Evolutionary conservation across 169 alveolate genomes (phyloP).

Genomic region (Cyclospora cayetanensis): DNA sequence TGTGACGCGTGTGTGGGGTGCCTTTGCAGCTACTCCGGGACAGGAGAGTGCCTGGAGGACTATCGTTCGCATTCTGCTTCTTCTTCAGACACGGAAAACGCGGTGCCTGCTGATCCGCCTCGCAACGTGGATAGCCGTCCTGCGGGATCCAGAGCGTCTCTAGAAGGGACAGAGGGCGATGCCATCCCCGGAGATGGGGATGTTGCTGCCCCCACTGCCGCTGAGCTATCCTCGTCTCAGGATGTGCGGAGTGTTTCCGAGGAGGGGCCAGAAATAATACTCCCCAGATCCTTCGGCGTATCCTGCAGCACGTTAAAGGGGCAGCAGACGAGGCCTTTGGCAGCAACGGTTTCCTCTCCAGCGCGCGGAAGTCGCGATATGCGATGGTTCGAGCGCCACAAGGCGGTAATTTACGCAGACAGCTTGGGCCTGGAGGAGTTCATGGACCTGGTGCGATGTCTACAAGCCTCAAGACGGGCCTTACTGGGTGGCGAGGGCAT

Average conservation of each 20-base stretch:
- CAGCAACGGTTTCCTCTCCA: neutral
- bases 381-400: conserved; percentile 27
- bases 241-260: too few relatives aligned
- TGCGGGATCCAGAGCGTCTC: too few relatives aligned
- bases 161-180: too few relatives aligned
- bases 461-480: conserved; percentile 66
- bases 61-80: conserved; percentile 34
- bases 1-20: too few relatives aligned
- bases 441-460: conserved; percentile 51
- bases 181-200: too few relatives aligned
- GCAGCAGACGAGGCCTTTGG: neutral
- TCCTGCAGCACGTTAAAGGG: too few relatives aligned
- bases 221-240: too few relatives aligned
- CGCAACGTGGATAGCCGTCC: neutral
- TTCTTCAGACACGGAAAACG: conserved; percentile 12
- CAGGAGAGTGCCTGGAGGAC: conserved; percentile 48
- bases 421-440: conserved; percentile 68
- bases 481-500: conserved; percentile 54
- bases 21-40: conserved; percentile 51
- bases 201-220: too few relatives aligned
- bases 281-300: too few relatives aligned
- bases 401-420: conserved; percentile 55
- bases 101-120: neutral
- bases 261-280: too few relatives aligned
- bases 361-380: neutral